Evolutionary conservation across 805 yeast genomes (phyloP), one percentile per base, ranked within the genome.

Genomic region (Yamadazyma nakazawae): DNA sequence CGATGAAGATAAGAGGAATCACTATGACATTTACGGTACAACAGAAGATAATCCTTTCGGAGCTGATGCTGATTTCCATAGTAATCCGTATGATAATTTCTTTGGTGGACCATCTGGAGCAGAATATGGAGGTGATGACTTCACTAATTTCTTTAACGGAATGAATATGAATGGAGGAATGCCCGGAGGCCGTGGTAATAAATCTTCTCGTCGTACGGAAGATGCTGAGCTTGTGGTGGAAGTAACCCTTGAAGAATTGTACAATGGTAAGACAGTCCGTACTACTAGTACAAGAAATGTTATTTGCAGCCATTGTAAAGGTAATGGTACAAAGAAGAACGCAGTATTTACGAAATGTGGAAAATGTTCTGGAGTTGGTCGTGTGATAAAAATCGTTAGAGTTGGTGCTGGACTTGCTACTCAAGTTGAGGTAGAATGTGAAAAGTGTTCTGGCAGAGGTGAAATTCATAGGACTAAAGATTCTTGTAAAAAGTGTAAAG

Each of bases 341-440:
- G 85, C 91, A 2, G 71, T 66, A 9, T 63, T 75, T 17, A 72
- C 74, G 35, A 59, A 59, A 34, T 94, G 98, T 72, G 68, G 73
- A 1, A 62, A 69, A 1, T 92, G 99, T 69, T 69, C 77, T 24
- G 97, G 97, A 1, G 64, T 69, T 30, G 97, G 98, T 2, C 63
- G 64, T 34, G 75, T 76, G 4, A 75, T 79, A 50, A 80, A 80
- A 57, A 69, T 85, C 28, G 70, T 80, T 48, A 75, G 89, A 43
- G 75, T 85, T 40, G 89, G 84, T 0, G 88, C 88, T 0, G 96
- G 96, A 0, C 67, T 86, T 56, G 81, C 81, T n/a, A 75, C 89
- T 1, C 80, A 79, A 47, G 81, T 80, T 25, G 70, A 70, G 38
- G 79, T 78, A 2, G 71, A 70, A 12, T 92, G 98, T 66, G 67